Base-by-base conservation (phyloP, 345 rosid genomes). In the Iberis pinnata region DNA sequence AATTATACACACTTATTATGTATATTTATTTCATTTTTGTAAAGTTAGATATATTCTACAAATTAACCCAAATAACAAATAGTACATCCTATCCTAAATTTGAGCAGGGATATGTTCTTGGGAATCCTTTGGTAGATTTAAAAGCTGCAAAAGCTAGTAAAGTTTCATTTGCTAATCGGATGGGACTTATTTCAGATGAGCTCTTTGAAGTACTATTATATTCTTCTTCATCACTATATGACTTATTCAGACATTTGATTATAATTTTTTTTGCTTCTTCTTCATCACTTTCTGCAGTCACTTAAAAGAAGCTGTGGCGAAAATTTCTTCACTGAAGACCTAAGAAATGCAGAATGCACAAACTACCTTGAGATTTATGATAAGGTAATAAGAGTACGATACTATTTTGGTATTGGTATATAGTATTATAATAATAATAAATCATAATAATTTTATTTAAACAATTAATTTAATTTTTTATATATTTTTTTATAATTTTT, bases 171-270 rank as follows among this genome's bases (percentile, higher is more conserved):
- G 51, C 57, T 49, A 55, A 64, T 56, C 39, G 63, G 27, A 56
- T 64, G 69, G 69, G 63, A 56, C 69, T 64, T 33, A 56, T 56
- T 40, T n/a, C n/a, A n/a, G n/a, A n/a, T n/a, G n/a, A n/a, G n/a
- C n/a, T n/a, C n/a, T n/a, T n/a, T n/a, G n/a, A n/a, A n/a, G n/a
- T n/a, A n/a, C n/a, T n/a, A n/a, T n/a, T n/a, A n/a, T n/a, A n/a
- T n/a, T n/a, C n/a, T n/a, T n/a, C n/a, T n/a, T n/a, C n/a, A n/a
- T n/a, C n/a, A n/a, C n/a, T n/a, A n/a, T n/a, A n/a, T n/a, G n/a
- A n/a, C n/a, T n/a, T n/a, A n/a, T n/a, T n/a, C n/a, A n/a, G n/a
- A n/a, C n/a, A n/a, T n/a, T n/a, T n/a, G n/a, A n/a, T n/a, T n/a
- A n/a, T n/a, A n/a, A n/a, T n/a, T n/a, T n/a, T n/a, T n/a, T n/a